Evolutionary conservation across 306 rosid species (phyloP), one percentile per base, ranked within the genome.

Genomic region (Delonix regia): DNA sequence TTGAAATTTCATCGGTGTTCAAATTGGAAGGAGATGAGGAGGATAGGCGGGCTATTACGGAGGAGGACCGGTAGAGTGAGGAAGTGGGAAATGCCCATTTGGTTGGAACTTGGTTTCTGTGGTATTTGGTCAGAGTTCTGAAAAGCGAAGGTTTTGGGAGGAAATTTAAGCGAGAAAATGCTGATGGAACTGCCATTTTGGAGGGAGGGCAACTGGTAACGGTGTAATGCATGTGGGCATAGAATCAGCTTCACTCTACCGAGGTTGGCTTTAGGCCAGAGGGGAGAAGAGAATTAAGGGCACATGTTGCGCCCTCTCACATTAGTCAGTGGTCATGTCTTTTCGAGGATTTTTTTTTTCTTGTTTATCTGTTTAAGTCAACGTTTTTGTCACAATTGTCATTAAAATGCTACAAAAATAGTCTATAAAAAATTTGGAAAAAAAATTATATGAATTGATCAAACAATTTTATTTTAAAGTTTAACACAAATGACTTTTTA

Each of bases 111-210:
- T 69, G 81, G 48, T n/a, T 72, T 53, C 69, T 16, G 69, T 59
- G 82, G 57, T 78, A 82, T 48, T 84, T 80, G 78, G 52, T 19
- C 15, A 80, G 64, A 15, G 85, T 60, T 25, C 81, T 68, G 72
- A 81, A 76, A 47, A 88, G 62, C 2, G 89, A 85, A 60, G 91
- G 93, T 78, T 81, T 92, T 0, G 89, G 84, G 59, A 90, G 42
- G 77, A 88, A 81, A 69, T 87, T 95, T 71, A 92, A 76, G 88
- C 91, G 94, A 85, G 83, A 92, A 85, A 92, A 64, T 55, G 88
- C 41, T 14, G 89, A 85, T 27, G 92, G 83, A 86, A 72, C 39
- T 7, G 86, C 95, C 89, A 90, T 85, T 70, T 77, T 62, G 22
- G 80, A 76, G 24, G 59, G 62, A 9, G 28, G 39, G 38, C 6